Conservation (phyloP, 768 basidiomycete genomes). For the Strobilomyces dryophilus region DNA sequence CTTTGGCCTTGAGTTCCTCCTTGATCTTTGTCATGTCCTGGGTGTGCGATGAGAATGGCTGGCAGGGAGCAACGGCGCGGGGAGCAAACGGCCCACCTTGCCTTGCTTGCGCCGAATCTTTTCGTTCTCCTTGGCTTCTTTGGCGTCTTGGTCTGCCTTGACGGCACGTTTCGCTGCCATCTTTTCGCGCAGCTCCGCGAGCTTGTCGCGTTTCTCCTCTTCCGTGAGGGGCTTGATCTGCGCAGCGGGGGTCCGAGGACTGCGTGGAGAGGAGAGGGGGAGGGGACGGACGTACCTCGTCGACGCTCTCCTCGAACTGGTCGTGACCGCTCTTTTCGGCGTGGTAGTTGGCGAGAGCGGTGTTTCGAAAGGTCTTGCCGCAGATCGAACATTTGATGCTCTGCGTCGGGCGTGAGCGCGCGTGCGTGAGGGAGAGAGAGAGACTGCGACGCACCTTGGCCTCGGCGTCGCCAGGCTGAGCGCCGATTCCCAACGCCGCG, state of each 20-base stretch:
- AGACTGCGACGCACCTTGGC: slow-evolving; percentile 50
- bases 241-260: too few species aligned
- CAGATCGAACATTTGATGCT: slow-evolving; percentile 84
- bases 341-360: slow-evolving; percentile 86
- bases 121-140: slow-evolving; percentile 73
- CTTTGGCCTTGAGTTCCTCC: slow-evolving; percentile 75
- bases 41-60: not conserved
- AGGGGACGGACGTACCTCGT: slow-evolving; percentile 56
- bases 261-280: too few species aligned
- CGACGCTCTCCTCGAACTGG: slow-evolving; percentile 92
- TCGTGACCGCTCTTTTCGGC: slow-evolving; percentile 95
- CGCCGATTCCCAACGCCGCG: slow-evolving; percentile 46
- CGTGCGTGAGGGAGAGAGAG: not conserved
- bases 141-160: slow-evolving; percentile 69
- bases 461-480: slow-evolving; percentile 37
- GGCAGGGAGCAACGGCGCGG: too few species aligned
- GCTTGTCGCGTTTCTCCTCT: slow-evolving; percentile 82
- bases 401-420: slow-evolving; percentile 18
- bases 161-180: slow-evolving; percentile 75
- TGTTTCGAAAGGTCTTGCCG: slow-evolving; percentile 81
- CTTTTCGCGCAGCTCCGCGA: slow-evolving; percentile 74
- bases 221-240: slow-evolving; percentile 85
- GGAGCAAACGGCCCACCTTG: slow-evolving; percentile 43
- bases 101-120: slow-evolving; percentile 80
- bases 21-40: slow-evolving; percentile 70